Conservation (phyloP, 768 basidiomycete genomes). For the Tricholoma matsutake region DNA sequence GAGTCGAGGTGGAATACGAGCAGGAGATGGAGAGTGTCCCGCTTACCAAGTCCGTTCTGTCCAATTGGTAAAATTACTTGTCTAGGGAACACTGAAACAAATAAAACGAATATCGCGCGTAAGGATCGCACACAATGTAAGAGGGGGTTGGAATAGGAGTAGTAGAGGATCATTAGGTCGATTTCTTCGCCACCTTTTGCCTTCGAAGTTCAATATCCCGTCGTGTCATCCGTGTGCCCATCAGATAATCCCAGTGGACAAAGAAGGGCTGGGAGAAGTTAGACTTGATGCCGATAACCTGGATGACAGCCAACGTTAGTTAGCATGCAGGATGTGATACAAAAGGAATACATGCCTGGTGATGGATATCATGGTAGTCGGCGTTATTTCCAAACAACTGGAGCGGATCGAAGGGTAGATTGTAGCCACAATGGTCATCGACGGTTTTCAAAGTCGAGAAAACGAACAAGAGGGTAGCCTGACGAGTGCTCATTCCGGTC, state of each 20-base stretch:
- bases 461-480: slow-evolving; percentile 79
- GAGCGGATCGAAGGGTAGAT: slow-evolving; percentile 86
- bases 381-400: slow-evolving; percentile 90
- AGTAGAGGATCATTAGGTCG: slow-evolving; percentile 14
- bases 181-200: slow-evolving; percentile 31
- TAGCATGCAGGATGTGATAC: not conserved
- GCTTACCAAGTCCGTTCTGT: slow-evolving; percentile 47
- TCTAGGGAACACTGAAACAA: not conserved
- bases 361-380: slow-evolving; percentile 98
- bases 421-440: slow-evolving; percentile 93
- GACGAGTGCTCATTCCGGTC: slow-evolving; percentile 71
- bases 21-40: slow-evolving; percentile 77
- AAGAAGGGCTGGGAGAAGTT: slow-evolving; percentile 98
- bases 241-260: slow-evolving; percentile 85
- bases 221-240: slow-evolving; percentile 83
- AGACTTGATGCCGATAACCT: slow-evolving; percentile 85
- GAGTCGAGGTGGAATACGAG: slow-evolving; percentile 96
- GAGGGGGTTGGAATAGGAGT: not conserved
- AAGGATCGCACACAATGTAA: not conserved
- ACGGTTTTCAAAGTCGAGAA: slow-evolving; percentile 90
- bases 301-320: slow-evolving; percentile 3
- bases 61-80: slow-evolving; percentile 45
- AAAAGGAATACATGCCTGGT: slow-evolving; percentile 57
- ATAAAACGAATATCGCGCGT: not conserved
- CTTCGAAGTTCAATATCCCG: slow-evolving; percentile 56